Base-by-base conservation (phyloP, 805 yeast genomes). In the Spathaspora boniae region DNA sequence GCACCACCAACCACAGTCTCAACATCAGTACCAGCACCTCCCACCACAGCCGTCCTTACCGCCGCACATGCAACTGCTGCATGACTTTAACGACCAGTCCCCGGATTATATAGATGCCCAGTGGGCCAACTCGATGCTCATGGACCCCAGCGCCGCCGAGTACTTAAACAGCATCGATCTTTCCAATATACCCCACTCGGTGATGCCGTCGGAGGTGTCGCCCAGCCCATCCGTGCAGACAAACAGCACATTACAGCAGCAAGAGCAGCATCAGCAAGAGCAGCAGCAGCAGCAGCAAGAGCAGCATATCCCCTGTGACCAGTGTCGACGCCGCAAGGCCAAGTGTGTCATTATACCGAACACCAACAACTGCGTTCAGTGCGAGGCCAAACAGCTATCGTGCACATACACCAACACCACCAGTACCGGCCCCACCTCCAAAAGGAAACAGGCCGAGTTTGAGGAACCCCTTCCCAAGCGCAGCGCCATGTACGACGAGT, bases 311-410 rank as follows among this genome's bases (percentile, higher is more conserved):
- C 91, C 94, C 1, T 88, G 96, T 53, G 95, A 86, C 51, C 86
- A 81, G 46, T 89, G 97, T 57, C 69, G 94, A 27, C 65, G 88
- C 39, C 69, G 89, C 31, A 86, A 85, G 52, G 82, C 83, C 16
- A 78, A 84, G 45, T 89, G 97, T 65, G 81, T 85, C 17, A 66
- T 80, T 46, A 67, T 74, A 2, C 82, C 86, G 2, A 78, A 76
- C 40, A 59, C 80, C 31, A 64, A 71, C 35, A 76, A 73, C 46
- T 88, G 94, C 60, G 78, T 76, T 26, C 82, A 80, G 51, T 88
- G 95, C 62, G 93, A 82, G 50, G 65, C 80, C 22, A 84, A 79
- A 52, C 80, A 81, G 6, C 56, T 82, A 9, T 74, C 77, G 38
- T 89, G 97, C 56, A 82, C 95, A 0, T 86, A 78, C 54, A 68